These are phyloP conservation scores for Polychaeton citri DNA, from an alignment of 2,329 filamentous ascomycete species.

Conservation along the genomic window DNA sequence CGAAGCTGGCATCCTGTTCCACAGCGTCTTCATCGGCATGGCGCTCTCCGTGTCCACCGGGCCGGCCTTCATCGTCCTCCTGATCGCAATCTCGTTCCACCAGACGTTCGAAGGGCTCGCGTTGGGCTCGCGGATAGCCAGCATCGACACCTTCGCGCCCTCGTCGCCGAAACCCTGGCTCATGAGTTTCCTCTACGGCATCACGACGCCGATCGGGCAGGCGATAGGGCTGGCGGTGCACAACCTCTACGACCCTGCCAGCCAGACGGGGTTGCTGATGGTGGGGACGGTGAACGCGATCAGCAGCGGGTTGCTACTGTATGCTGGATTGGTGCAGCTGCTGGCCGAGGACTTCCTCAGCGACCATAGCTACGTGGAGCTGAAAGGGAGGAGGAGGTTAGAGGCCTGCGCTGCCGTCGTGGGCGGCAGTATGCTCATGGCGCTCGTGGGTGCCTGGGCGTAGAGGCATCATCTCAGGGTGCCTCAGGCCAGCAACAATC, in stretches of 20 bases:
- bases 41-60: conserved; percentile 57
- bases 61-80: conserved; percentile 49
- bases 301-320: conserved; percentile 33
- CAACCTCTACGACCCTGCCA: conserved; percentile 36
- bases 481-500: too few species aligned
- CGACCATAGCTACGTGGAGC: conserved; percentile 47
- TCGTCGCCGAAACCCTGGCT: conserved; percentile 63
- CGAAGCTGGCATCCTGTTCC: conserved; percentile 67
- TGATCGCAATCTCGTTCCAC: conserved; percentile 59
- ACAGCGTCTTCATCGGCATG: conserved; percentile 65
- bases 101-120: conserved; percentile 59
- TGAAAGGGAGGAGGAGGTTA: conserved; percentile 44
- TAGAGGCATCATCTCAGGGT: too few species aligned
- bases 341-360: conserved; percentile 43
- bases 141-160: conserved; percentile 56
- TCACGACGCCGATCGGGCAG: conserved; percentile 40
- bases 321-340: conserved; percentile 37
- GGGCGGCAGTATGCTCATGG: conserved; percentile 48
- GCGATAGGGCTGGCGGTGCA: conserved; percentile 37
- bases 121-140: conserved; percentile 57
- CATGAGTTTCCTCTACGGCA: conserved; percentile 50
- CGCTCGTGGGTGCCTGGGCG: conserved; percentile 54
- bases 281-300: conserved; percentile 40
- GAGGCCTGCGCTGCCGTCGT: conserved; percentile 51
- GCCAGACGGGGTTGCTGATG: conserved; percentile 34